Base-by-base conservation (phyloP, 768 basidiomycete species). In the Macrocybe gigantea region DNA sequence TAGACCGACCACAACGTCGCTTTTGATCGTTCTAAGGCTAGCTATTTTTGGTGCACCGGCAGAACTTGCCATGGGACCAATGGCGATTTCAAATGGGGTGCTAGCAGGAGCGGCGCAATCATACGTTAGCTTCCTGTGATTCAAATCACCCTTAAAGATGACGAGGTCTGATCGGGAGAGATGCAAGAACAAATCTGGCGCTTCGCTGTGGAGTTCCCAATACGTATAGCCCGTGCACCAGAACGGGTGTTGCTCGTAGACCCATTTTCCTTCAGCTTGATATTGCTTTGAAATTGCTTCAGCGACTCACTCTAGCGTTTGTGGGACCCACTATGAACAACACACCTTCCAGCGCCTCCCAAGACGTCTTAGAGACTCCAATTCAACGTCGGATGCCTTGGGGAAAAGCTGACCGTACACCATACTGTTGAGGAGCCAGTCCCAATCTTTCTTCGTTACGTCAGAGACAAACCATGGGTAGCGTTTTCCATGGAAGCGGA, bases 211-310 rank as follows among this genome's bases (percentile, higher is more conserved):
- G 40, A 91, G 64, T 46, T 91, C 87, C 89, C 90, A 93, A 72
- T 82, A 95, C 36, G 92, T 94, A 70, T 90, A 94, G 5, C 93
- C 93, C n/a, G 91, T 90, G 64, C 90, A 93, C 90, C 90, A 93
- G 75, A 90, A 93, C 7, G 89, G 86, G 56, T 93, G 91, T 58
- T 92, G 87, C 64, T 96, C 93, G 63, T 94, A 95, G 32, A 91
- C 80, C 90, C 91, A 95, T 70, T 80, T 90, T 34, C 91, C 90
- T 61, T 95, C 85, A 61, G 78, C 85, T 66, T 91, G 91, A 61
- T 96, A 96, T 81, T 92, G 78, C 87, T 89, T 37, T 46, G 14
- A 35, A 11, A 13, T 49, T 9, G 30, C 9, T 43, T 8, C 10
- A 29, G 33, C 29, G 8, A 36, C 52, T 36, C 52, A 51, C 12